These are phyloP conservation scores for Sungouiella thailandica DNA, from an alignment of 805 yeast species.

Conservation along the genomic window DNA sequence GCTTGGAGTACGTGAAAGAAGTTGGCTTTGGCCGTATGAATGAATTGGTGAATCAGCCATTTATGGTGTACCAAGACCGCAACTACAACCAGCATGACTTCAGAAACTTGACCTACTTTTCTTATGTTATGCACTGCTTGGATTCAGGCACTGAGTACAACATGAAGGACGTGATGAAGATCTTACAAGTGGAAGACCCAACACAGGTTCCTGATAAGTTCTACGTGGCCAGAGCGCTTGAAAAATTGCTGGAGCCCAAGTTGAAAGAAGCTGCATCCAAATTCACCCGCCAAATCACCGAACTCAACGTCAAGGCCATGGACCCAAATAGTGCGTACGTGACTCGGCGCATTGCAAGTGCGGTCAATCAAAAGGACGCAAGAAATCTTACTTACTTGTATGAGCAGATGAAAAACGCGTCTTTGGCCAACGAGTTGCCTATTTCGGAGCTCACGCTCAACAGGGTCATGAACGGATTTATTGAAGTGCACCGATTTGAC, in stretches of 20 bases:
- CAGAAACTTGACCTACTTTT: conserved; percentile 28
- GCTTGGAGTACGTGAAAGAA: conserved; percentile 20
- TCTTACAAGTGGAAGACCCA: conserved; percentile 21
- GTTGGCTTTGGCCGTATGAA: conserved; percentile 6
- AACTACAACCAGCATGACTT: conserved; percentile 13
- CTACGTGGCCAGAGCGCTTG: conserved; percentile 16
- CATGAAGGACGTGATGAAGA: conserved; percentile 20
- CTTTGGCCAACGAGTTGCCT: conserved; percentile 21
- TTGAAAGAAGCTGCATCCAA: conserved; percentile 5
- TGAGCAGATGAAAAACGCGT: conserved; percentile 21
- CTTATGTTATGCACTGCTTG: conserved; percentile 28
- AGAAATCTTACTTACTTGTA: conserved; percentile 18
- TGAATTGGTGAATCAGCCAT: conserved; percentile 4
- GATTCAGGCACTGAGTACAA: conserved; percentile 19
- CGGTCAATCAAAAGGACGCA: conserved; percentile 16
- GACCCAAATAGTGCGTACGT: conserved; percentile 32
- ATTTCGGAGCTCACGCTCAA: conserved; percentile 39
- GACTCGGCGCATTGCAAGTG: conserved; percentile 18
- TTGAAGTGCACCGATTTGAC: conserved; percentile 27
- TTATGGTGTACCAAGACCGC: conserved; percentile 7
- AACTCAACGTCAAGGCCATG: conserved; percentile 16
- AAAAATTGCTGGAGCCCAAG: conserved; percentile 9
- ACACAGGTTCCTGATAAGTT: conserved; percentile 15
- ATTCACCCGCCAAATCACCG: conserved; percentile 4
- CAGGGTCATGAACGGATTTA: conserved; percentile 44